These are phyloP conservation scores for Russula abietina DNA, from an alignment of 768 basidiomycete genomes.

Conservation along the genomic window DNA sequence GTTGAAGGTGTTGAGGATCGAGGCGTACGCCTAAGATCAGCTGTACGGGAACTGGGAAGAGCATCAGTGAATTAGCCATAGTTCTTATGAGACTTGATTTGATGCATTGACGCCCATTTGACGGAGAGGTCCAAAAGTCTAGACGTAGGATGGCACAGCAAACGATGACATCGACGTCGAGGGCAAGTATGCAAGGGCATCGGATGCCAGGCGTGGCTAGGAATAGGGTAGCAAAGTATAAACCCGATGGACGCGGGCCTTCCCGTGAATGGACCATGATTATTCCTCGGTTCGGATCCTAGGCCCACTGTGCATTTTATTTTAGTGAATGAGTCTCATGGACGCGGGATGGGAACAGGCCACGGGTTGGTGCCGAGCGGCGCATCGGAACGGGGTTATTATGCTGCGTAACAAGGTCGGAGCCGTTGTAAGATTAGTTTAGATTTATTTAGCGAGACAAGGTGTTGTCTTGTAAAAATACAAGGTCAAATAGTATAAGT, in stretches of 20 bases:
- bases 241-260: constrained; percentile 30
- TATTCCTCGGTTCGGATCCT: neutral
- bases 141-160: constrained; percentile 20
- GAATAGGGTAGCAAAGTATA: neutral
- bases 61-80: neutral
- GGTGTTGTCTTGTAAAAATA: neutral
- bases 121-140: neutral
- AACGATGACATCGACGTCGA: constrained; percentile 48
- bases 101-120: too few species aligned
- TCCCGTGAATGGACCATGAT: neutral
- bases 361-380: neutral
- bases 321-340: too few species aligned
- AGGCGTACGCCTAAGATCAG: neutral
- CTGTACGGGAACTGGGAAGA: too few species aligned
- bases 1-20: neutral
- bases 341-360: too few species aligned
- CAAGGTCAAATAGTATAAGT: neutral
- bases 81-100: constrained; percentile 23
- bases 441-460: neutral
- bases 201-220: constrained; percentile 32
- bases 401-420: neutral
- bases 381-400: neutral
- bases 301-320: neutral
- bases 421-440: neutral
- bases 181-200: constrained; percentile 34